Conservation (phyloP, 2,329 filamentous ascomycete genomes). For the Trichoderma endophyticum region DNA sequence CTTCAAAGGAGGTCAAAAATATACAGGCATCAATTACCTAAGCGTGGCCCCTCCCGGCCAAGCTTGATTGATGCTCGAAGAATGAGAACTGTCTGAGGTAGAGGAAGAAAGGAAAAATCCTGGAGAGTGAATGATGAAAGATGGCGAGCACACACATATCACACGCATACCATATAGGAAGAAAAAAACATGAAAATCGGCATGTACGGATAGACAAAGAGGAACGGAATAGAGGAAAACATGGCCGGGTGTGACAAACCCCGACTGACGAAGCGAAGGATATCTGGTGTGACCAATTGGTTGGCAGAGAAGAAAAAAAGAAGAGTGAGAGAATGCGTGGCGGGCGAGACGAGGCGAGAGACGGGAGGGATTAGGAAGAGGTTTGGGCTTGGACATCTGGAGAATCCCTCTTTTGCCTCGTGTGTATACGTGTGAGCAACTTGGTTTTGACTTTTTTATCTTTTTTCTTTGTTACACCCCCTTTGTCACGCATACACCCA, state of each 20-base stretch:
- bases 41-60: background rate
- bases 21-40: background rate
- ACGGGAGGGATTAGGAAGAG: conserved; percentile 1
- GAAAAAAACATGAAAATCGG: background rate
- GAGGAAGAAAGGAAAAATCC: background rate
- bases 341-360: background rate
- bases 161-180: conserved; percentile 3
- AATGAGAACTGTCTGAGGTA: background rate
- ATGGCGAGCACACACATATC: background rate
- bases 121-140: background rate
- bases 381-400: conserved; percentile 2
- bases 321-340: background rate
- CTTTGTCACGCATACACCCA: conserved; percentile 18
- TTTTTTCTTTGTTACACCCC: conserved; percentile 11
- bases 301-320: background rate
- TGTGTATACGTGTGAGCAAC: conserved; percentile 24
- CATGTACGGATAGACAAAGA: conserved; percentile 18
- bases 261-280: conserved; percentile 1
- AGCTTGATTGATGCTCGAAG: background rate
- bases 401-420: background rate
- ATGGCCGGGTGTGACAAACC: background rate
- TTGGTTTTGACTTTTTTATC: conserved; percentile 2
- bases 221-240: conserved; percentile 16
- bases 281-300: conserved; percentile 1
- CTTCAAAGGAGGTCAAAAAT: background rate